Conservation (phyloP, 805 yeast species). For the Candida coquimbonensis region DNA sequence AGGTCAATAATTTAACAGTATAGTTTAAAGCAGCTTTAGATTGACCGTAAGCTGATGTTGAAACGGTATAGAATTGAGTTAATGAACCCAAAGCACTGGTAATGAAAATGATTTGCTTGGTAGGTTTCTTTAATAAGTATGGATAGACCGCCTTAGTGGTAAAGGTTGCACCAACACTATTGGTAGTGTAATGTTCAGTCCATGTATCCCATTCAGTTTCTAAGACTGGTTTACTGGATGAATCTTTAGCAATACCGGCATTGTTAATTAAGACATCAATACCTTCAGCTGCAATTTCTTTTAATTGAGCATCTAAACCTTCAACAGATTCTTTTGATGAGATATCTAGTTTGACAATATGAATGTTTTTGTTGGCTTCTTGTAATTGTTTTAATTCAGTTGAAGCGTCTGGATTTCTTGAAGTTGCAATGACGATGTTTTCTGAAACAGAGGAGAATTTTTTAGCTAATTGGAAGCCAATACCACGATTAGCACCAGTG, state of each 20-base stretch:
- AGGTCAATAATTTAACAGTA: conserved; percentile 12
- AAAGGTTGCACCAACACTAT: conserved; percentile 8
- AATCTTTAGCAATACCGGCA: conserved; percentile 9
- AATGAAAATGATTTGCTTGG: conserved; percentile 19
- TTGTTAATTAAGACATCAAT: conserved; percentile 12
- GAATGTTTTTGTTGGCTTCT: conserved; percentile 1
- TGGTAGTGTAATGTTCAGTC: conserved; percentile 1
- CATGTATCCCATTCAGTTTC: background rate
- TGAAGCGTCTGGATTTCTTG: background rate
- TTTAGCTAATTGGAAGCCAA: conserved; percentile 4
- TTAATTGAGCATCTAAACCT: conserved; percentile 2
- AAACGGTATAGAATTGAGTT: conserved; percentile 6
- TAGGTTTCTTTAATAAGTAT: conserved; percentile 12
- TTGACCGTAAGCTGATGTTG: conserved; percentile 20
- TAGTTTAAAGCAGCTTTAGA: conserved; percentile 31
- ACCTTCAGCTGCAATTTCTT: conserved; percentile 5
- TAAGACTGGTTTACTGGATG: background rate
- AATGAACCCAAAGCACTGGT: conserved; percentile 20
- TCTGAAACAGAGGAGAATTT: background rate
- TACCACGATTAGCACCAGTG: conserved; percentile 7
- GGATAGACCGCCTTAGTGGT: conserved; percentile 7
- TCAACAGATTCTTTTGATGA: conserved; percentile 9
- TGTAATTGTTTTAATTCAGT: conserved; percentile 3
- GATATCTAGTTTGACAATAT: conserved; percentile 7
- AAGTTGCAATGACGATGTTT: background rate